Evolutionary conservation across 441 rosid species (phyloP).

Genomic region (Mallotus japonicus): DNA sequence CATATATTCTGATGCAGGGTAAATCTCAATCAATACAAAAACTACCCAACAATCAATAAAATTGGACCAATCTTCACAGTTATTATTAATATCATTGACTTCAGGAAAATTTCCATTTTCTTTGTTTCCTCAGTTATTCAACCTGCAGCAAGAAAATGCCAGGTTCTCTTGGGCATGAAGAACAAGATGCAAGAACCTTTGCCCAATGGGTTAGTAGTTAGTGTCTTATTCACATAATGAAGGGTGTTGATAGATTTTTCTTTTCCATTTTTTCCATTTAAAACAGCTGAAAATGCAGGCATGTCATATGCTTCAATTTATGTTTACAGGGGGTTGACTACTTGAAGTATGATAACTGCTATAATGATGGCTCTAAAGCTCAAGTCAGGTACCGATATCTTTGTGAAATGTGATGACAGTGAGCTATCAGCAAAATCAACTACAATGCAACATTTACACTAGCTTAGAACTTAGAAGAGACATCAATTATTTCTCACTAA

Average conservation of each 20-base stretch:
- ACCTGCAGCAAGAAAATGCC: slow-evolving; percentile 67
- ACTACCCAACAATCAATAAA: slow-evolving; percentile 26
- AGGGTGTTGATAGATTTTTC: not conserved
- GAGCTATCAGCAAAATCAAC: not conserved
- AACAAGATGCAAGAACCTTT: slow-evolving; percentile 58
- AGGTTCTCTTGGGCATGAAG: slow-evolving; percentile 58
- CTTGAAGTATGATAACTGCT: slow-evolving; percentile 64
- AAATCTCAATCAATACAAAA: slow-evolving; percentile 27
- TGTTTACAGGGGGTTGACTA: slow-evolving; percentile 50
- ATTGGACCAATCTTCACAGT: slow-evolving; percentile 26
- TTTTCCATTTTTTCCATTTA: not conserved
- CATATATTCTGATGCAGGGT: slow-evolving; percentile 67
- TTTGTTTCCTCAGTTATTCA: slow-evolving; percentile 24
- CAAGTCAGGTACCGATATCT: slow-evolving; percentile 26
- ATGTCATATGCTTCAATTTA: not conserved
- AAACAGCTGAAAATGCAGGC: not conserved
- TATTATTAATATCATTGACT: slow-evolving; percentile 27
- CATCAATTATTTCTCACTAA: not conserved
- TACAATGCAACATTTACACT: not conserved
- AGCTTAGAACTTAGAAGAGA: too few species aligned
- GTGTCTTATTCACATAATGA: not conserved
- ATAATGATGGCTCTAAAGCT: slow-evolving; percentile 41
- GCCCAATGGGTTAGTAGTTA: slow-evolving; percentile 44
- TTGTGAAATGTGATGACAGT: not conserved
- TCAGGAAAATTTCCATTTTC: slow-evolving; percentile 18